Base-by-base conservation (phyloP, 495 filamentous ascomycete species). In the Penicillium odoratum region DNA sequence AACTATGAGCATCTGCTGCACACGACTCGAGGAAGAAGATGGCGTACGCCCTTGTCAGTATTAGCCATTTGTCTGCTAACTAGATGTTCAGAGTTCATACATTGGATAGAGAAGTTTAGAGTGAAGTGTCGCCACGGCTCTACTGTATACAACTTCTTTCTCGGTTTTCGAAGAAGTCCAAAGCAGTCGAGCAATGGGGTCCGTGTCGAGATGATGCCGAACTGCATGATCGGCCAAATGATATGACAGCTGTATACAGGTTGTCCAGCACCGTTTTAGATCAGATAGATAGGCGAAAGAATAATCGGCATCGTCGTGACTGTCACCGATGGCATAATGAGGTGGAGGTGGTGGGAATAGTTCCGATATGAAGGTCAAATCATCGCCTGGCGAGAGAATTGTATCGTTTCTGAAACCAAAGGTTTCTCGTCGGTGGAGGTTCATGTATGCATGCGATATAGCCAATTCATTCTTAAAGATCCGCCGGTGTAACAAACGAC, bases 281-380 rank as follows among this genome's bases (percentile, higher is more conserved):
- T 70, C 68, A 7, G 60, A 57, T 9, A 72, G 33, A 42, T 72
- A 72, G n/a, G 58, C 65, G 15, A 72, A 58, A 28, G 69, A 66
- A 48, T 72, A 69, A 7, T 66, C 64, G n/a, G 63, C 64, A 42
- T 69, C 61, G 25, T 61, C 59, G 16, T 56, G 50, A 15, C 34
- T 40, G 11, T 59, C 42, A 11, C 49, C 55, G 8, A 46, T 21
- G 6, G 60, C 62, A 28, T 72, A 72, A 2, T 65, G 57, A 16
- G 69, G 69, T 31, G 69, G 69, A 4, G 69, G 64, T 15, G 69
- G 68, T 5, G 69, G 68, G 13, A 72, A 72, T 13, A 72, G 51
- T 5, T 64, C 54, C 0, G 63, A 58, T 34, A 72, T 67, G 51
- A 72, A 72, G 26, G 63, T 58, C 3, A 72, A 52, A 10, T 72